Percentiles rank a stretch among this genome's conserved stretches.
Conservation (phyloP, 345 rosid species). For the Eucalyptus shirleyi region DNA sequence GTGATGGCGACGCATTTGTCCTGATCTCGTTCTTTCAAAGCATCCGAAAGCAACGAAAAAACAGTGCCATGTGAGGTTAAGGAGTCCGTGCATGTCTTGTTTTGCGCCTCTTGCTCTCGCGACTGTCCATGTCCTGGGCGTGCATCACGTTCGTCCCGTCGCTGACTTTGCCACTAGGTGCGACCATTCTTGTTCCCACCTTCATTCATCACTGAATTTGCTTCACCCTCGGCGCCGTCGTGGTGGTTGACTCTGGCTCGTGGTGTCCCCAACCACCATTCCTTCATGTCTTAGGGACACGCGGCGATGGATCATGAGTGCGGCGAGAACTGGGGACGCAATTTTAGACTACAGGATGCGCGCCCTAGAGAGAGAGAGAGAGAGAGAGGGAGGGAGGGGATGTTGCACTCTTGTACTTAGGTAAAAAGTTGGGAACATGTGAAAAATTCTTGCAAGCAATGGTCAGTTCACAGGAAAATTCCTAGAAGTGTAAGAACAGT, state of each 20-base stretch:
- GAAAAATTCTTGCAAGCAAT: not conserved
- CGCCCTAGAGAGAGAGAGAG: too few relatives aligned
- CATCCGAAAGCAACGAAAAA: too few relatives aligned
- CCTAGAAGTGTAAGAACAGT: not conserved
- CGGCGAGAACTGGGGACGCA: not conserved
- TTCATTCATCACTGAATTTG: not conserved
- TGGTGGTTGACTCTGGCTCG: not conserved
- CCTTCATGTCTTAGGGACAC: not conserved
- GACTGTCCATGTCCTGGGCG: not conserved
- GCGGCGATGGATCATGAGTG: not conserved
- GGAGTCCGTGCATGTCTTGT: not conserved
- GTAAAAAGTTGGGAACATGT: not conserved
- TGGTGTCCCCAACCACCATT: not conserved
- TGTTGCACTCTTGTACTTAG: not conserved
- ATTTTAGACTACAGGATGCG: not conserved
- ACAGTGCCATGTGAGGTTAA: not conserved
- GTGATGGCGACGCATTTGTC: too few relatives aligned
- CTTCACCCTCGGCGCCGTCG: not conserved
- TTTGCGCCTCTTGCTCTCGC: not conserved
- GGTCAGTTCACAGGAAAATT: not conserved
- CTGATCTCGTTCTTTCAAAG: too few relatives aligned
- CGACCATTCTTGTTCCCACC: not conserved
- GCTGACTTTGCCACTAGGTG: not conserved
- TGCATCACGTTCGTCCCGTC: not conserved
- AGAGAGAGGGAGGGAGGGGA: rapidly evolving